These are phyloP conservation scores for Stephania japonica DNA, from an alignment of 164 flowering plant genomes.

Conservation along the genomic window DNA sequence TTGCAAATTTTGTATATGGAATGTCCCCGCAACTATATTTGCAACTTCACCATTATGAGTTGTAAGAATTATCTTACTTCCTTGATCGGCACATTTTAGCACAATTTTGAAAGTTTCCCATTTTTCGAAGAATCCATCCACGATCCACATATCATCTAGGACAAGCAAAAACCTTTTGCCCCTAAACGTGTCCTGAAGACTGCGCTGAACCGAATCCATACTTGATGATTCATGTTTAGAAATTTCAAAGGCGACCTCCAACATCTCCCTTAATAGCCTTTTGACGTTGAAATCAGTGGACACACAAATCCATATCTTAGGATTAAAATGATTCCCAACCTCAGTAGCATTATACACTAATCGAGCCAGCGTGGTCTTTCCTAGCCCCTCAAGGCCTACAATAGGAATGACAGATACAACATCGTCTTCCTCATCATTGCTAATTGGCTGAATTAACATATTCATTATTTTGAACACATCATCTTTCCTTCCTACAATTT, in stretches of 20 bases:
- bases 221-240: background rate
- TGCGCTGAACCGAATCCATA: background rate
- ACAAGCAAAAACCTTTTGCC: constrained; percentile 1
- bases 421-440: background rate
- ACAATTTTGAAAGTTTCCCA: background rate
- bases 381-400: background rate
- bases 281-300: background rate
- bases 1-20: background rate
- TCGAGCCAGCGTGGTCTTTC: constrained; percentile 1
- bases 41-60: background rate
- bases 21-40: background rate
- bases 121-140: background rate
- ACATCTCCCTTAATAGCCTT: background rate
- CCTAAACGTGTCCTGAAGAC: background rate
- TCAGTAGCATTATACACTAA: background rate
- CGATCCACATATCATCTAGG: constrained; percentile 3
- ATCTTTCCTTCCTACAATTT: background rate
- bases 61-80: constrained; percentile 3
- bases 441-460: background rate
- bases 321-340: background rate
- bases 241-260: background rate
- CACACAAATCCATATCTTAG: background rate
- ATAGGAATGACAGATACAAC: background rate
- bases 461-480: background rate
- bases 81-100: background rate